These are phyloP conservation scores for Pelagomonas calceolata DNA, from an alignment of 108 stramenopile species.

Conservation along the genomic window DNA sequence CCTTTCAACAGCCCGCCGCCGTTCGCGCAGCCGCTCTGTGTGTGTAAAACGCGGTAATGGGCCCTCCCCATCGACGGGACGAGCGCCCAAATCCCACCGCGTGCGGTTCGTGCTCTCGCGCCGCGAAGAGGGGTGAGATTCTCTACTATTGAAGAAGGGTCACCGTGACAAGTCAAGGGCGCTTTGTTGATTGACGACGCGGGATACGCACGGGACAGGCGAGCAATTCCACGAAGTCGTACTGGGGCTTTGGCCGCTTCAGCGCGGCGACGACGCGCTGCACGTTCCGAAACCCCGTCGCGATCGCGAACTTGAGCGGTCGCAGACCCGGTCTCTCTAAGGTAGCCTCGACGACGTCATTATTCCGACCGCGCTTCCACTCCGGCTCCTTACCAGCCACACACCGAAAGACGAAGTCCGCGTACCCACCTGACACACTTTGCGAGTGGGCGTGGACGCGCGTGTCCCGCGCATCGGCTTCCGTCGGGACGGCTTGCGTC, in stretches of 20 bases:
- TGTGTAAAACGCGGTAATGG: too few relatives aligned
- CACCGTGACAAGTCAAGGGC: too few relatives aligned
- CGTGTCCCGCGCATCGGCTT: background rate
- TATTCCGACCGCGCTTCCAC: constrained; percentile 31
- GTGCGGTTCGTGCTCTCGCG: too few relatives aligned
- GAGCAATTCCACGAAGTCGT: constrained; percentile 90
- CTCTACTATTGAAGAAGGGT: too few relatives aligned
- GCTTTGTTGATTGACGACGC: too few relatives aligned
- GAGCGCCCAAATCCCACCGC: too few relatives aligned
- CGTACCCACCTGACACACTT: constrained; percentile 27
- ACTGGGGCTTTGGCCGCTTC: constrained; percentile 23
- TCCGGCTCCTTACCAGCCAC: constrained; percentile 10
- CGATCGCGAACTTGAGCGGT: constrained; percentile 73
- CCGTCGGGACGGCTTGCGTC: background rate
- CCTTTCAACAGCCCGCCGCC: constrained; percentile 75
- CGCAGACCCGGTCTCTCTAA: background rate
- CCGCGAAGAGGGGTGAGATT: too few relatives aligned
- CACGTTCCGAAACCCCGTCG: constrained; percentile 92
- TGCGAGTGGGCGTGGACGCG: background rate
- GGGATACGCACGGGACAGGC: constrained; percentile 63
- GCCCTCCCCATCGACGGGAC: too few relatives aligned
- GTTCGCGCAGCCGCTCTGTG: constrained; percentile 73
- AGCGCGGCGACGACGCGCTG: constrained; percentile 57
- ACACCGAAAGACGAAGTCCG: constrained; percentile 31
- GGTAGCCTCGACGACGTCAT: constrained; percentile 18